These are phyloP conservation scores for Phytophthora europaea DNA, from an alignment of 352 stramenopile species.

Conservation along the genomic window DNA sequence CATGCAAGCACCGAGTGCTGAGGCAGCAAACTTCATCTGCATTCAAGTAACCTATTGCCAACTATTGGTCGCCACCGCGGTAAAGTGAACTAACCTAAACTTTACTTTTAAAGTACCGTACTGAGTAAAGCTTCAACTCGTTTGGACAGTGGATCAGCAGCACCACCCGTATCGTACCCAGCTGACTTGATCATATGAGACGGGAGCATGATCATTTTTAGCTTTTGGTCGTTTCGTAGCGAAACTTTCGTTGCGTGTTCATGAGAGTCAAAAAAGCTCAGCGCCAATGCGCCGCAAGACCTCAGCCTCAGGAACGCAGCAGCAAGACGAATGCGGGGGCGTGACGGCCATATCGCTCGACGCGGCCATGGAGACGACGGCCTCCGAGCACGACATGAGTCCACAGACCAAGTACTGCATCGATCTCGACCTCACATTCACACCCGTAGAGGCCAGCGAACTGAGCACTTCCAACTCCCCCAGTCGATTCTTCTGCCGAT, in stretches of 20 bases:
- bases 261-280: conserved; percentile 4
- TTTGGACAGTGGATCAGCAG: neutral
- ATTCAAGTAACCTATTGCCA: neutral
- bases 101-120: too few relatives aligned
- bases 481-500: conserved; percentile 47
- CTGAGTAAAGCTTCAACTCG: neutral
- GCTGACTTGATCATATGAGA: conserved; percentile 7
- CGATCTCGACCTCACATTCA: conserved; percentile 28
- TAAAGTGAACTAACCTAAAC: neutral
- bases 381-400: conserved; percentile 28
- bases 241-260: neutral
- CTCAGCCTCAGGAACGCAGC: conserved; percentile 3
- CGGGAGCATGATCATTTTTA: conserved; percentile 22
- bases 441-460: conserved; percentile 29
- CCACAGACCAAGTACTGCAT: conserved; percentile 33
- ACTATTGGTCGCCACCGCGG: neutral
- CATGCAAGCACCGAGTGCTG: conserved; percentile 20
- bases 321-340: conserved; percentile 7
- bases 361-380: conserved; percentile 23
- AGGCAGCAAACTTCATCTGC: neutral
- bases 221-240: conserved; percentile 9
- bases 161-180: conserved; percentile 26
- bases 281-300: conserved; percentile 23
- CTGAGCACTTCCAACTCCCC: conserved; percentile 35
- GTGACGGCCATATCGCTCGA: conserved; percentile 12